Conservation (phyloP, 352 stramenopile genomes). For the Albugo candida region DNA sequence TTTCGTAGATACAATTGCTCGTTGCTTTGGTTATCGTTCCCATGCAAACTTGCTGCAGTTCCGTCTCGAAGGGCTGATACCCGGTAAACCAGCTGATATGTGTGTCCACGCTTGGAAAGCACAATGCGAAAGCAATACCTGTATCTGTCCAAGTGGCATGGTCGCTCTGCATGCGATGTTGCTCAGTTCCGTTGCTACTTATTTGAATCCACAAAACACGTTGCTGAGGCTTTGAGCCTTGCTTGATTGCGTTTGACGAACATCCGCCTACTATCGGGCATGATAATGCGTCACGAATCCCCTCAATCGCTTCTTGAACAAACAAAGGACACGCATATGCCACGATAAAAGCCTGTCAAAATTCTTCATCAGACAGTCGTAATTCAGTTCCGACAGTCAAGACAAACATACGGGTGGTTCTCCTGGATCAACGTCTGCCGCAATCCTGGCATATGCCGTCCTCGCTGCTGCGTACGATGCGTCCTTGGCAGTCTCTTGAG, state of each 20-base stretch:
- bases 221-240: slow-evolving; percentile 5
- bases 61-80: slow-evolving; percentile 43
- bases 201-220: slow-evolving; percentile 72
- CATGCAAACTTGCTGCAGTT: slow-evolving; percentile 67
- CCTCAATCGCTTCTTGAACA: slow-evolving; percentile 64
- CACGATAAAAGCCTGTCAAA: slow-evolving; percentile 29
- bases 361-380: neutral
- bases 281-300: slow-evolving; percentile 55
- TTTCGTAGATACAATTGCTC: slow-evolving; percentile 74
- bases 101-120: slow-evolving; percentile 71
- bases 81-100: slow-evolving; percentile 77
- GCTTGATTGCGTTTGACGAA: slow-evolving; percentile 54
- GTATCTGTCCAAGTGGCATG: slow-evolving; percentile 65
- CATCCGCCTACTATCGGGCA: slow-evolving; percentile 70
- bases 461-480: slow-evolving; percentile 61
- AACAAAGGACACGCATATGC: slow-evolving; percentile 67
- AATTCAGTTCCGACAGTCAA: too few relatives aligned
- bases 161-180: slow-evolving; percentile 50
- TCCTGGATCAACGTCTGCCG: slow-evolving; percentile 28
- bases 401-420: slow-evolving; percentile 27
- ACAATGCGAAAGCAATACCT: slow-evolving; percentile 62
- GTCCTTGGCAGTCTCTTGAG: slow-evolving; percentile 51
- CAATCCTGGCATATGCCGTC: slow-evolving; percentile 30
- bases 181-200: slow-evolving; percentile 58
- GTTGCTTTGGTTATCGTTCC: slow-evolving; percentile 69